phyloP scores from a whole-genome alignment of 2,329 filamentous ascomycete species.

The Trichoderma citrinoviride region DNA sequence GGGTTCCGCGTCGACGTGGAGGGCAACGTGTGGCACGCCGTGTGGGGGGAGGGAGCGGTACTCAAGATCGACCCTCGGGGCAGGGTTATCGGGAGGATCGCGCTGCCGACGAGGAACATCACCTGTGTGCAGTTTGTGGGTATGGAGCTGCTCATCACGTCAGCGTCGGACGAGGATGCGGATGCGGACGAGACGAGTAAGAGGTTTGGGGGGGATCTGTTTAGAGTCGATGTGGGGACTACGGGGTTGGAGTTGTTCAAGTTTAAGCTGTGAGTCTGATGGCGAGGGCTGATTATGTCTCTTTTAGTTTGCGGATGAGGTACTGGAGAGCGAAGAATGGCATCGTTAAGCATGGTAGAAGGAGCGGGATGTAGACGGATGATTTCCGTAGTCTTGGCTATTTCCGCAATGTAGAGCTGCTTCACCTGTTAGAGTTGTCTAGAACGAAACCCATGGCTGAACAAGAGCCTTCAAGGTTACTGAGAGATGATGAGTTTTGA shows the following conservation, averaged over 20 bases:
- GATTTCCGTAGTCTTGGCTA: no score
- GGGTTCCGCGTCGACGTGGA: constrained; percentile 81
- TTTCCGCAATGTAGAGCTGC: no score
- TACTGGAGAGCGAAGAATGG: no score
- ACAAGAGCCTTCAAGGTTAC: no score
- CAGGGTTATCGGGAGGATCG: constrained; percentile 69
- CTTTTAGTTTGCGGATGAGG: no score
- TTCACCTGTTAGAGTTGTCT: no score
- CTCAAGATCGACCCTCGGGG: constrained; percentile 70
- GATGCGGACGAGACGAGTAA: constrained; percentile 56
- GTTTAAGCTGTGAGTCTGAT: constrained; percentile 51
- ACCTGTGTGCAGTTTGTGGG: constrained; percentile 82
- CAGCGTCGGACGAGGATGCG: constrained; percentile 63
- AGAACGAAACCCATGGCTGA: no score
- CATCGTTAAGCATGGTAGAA: no score
- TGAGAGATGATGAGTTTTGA: background rate
- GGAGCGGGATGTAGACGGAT: no score
- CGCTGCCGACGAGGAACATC: constrained; percentile 72
- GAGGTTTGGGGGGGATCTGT: constrained; percentile 67
- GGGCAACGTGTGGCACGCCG: constrained; percentile 83
- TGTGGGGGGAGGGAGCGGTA: constrained; percentile 77
- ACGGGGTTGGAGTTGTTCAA: constrained; percentile 61
- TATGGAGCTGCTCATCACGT: constrained; percentile 73
- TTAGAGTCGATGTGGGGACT: constrained; percentile 73
- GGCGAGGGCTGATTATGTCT: no score